Evolutionary conservation across 1,284 basidiomycete genomes (phyloP).

Genomic region (Cutaneotrichosporon cavernicola): DNA sequence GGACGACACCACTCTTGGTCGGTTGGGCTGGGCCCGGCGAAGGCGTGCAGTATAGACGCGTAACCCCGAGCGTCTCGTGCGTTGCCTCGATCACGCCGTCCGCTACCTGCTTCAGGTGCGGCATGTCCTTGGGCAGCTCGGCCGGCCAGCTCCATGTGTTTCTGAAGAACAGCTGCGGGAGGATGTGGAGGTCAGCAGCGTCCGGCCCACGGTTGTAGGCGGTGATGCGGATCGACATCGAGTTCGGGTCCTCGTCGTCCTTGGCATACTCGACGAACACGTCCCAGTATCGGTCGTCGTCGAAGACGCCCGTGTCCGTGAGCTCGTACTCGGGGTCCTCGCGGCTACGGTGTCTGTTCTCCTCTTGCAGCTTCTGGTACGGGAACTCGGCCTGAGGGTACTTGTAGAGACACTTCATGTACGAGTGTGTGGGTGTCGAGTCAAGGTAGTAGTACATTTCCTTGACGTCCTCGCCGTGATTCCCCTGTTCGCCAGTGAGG

Average conservation of each 20-base stretch:
- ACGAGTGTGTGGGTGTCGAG: conserved; percentile 95
- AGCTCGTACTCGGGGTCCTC: conserved; percentile 91
- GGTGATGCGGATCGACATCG: conserved; percentile 88
- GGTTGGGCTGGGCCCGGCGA: conserved; percentile 84
- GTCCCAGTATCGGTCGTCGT: conserved; percentile 96
- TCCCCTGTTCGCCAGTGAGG: conserved; percentile 90
- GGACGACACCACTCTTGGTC: conserved; percentile 59
- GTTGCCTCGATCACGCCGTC: conserved; percentile 66
- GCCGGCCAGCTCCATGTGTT: conserved; percentile 97
- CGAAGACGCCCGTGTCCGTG: conserved; percentile 85
- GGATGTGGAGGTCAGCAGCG: conserved; percentile 87
- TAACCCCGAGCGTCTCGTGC: conserved; percentile 72
- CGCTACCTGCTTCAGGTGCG: conserved; percentile 61
- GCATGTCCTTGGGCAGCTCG: conserved; percentile 72
- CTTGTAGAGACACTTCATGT: conserved; percentile 99
- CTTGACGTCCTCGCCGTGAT: conserved; percentile 98
- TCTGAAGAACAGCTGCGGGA: conserved; percentile 94
- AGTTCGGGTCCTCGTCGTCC: conserved; percentile 87
- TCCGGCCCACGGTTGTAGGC: conserved; percentile 96
- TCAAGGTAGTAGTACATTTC: conserved; percentile 98
- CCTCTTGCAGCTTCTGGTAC: conserved; percentile 86
- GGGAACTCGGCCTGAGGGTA: conserved; percentile 90
- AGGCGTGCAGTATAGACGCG: conserved; percentile 83
- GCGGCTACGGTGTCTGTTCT: conserved; percentile 77
- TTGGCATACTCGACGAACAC: conserved; percentile 84